Percentiles rank a stretch among this genome's conserved stretches.
phyloP scores from a whole-genome alignment of 768 basidiomycete genomes.

The Tricholoma terreum region DNA sequence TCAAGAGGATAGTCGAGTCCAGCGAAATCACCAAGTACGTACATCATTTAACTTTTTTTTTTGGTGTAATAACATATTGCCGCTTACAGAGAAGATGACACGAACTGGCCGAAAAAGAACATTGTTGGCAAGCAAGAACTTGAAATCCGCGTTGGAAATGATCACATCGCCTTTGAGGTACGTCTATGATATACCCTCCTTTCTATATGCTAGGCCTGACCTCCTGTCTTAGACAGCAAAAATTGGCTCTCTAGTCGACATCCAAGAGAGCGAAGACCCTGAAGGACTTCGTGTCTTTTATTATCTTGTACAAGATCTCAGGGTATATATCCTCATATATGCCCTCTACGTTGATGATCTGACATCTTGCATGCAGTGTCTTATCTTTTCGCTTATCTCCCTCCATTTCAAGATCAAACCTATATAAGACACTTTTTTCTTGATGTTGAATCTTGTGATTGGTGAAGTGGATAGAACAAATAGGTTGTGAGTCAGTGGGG shows the following conservation, averaged over 20 bases:
- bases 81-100: constrained; percentile 85
- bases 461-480: constrained; percentile 6
- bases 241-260: constrained; percentile 95
- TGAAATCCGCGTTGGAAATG: constrained; percentile 89
- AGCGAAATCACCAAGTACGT: constrained; percentile 93
- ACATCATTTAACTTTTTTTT: neutral
- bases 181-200: constrained; percentile 17
- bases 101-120: constrained; percentile 98
- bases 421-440: constrained; percentile 47
- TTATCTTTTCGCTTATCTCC: constrained; percentile 97
- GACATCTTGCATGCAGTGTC: constrained; percentile 57
- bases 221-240: constrained; percentile 76
- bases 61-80: neutral
- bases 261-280: constrained; percentile 95
- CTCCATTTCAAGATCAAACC: constrained; percentile 99
- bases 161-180: constrained; percentile 97
- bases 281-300: constrained; percentile 98
- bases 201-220: neutral
- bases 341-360: constrained; percentile 3
- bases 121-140: constrained; percentile 98
- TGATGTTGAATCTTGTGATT: constrained; percentile 10
- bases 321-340: constrained; percentile 45
- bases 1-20: constrained; percentile 89
- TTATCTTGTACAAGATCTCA: constrained; percentile 97
- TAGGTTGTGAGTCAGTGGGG: neutral